phyloP scores from a whole-genome alignment of 129 eudicot species.

The Calendula officinalis region DNA sequence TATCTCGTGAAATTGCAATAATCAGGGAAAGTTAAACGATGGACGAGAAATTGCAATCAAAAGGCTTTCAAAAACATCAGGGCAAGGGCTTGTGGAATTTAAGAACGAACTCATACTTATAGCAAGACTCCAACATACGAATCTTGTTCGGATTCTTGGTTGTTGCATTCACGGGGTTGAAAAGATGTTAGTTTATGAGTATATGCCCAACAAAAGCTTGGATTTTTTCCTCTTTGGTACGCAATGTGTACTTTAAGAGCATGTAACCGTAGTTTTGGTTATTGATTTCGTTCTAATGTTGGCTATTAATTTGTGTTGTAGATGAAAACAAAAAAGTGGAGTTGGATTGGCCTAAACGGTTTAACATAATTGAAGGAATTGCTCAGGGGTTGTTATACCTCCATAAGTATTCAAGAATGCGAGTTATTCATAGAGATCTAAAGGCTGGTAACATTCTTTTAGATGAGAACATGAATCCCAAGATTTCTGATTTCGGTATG shows the following conservation, averaged over 20 bases:
- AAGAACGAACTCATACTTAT: constrained; percentile 40
- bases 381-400: constrained; percentile 50
- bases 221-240: constrained; percentile 45
- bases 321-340: background rate
- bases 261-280: background rate
- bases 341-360: constrained; percentile 40
- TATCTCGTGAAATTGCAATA: too few relatives aligned
- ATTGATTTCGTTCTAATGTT: background rate
- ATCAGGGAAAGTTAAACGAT: background rate
- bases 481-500: constrained; percentile 63
- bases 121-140: constrained; percentile 40
- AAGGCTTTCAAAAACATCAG: constrained; percentile 39
- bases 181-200: constrained; percentile 42
- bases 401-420: constrained; percentile 52
- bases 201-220: constrained; percentile 42
- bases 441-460: constrained; percentile 50
- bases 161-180: constrained; percentile 35
- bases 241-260: background rate
- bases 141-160: constrained; percentile 46
- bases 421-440: constrained; percentile 57
- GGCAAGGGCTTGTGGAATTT: constrained; percentile 44
- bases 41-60: constrained; percentile 37
- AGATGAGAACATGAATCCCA: constrained; percentile 43
- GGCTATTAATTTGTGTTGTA: background rate
- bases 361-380: constrained; percentile 39